These are phyloP conservation scores for Pseudovirgaria hyperparasitica DNA, from an alignment of 2,329 filamentous ascomycete genomes.

Conservation along the genomic window DNA sequence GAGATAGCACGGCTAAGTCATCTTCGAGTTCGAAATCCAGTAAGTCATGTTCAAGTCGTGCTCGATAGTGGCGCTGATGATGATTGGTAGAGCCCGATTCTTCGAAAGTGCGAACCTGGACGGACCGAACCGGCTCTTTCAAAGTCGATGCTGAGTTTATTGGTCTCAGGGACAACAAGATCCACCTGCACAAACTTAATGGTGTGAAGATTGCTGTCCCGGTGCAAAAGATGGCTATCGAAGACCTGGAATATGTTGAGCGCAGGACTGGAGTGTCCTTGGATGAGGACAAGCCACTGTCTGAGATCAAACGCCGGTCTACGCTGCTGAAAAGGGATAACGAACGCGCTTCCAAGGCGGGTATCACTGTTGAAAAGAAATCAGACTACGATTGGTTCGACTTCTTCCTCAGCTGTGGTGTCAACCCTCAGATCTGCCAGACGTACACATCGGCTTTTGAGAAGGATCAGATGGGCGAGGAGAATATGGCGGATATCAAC, in stretches of 20 bases:
- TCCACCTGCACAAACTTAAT: slow-evolving; percentile 95
- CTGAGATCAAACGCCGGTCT: slow-evolving; percentile 55
- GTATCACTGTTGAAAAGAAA: slow-evolving; percentile 54
- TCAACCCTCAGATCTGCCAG: slow-evolving; percentile 86
- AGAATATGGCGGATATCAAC: slow-evolving; percentile 79
- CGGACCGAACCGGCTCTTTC: slow-evolving; percentile 87
- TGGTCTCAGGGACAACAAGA: slow-evolving; percentile 86
- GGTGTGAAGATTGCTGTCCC: slow-evolving; percentile 98
- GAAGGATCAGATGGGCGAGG: slow-evolving; percentile 92
- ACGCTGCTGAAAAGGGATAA: slow-evolving; percentile 32
- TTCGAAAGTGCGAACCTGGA: slow-evolving; percentile 80
- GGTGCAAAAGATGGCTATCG: slow-evolving; percentile 85
- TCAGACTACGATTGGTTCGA: slow-evolving; percentile 97
- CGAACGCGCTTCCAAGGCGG: slow-evolving; percentile 34
- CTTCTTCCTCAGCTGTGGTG: slow-evolving; percentile 88
- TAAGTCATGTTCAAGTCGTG: too few relatives aligned
- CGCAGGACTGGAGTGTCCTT: slow-evolving; percentile 73
- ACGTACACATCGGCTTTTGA: slow-evolving; percentile 82
- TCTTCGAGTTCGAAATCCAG: too few relatives aligned
- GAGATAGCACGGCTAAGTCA: slow-evolving; percentile 49
- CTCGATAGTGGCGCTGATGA: slow-evolving; percentile 4
- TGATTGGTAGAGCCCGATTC: slow-evolving; percentile 59
- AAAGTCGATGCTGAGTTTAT: slow-evolving; percentile 96
- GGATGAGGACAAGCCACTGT: slow-evolving; percentile 83
- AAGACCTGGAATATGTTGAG: slow-evolving; percentile 93